A percentile compares a stretch with the other conserved stretches of the same genome.
Conservation (phyloP, 1,284 basidiomycete genomes). For the Inonotus hispidus region DNA sequence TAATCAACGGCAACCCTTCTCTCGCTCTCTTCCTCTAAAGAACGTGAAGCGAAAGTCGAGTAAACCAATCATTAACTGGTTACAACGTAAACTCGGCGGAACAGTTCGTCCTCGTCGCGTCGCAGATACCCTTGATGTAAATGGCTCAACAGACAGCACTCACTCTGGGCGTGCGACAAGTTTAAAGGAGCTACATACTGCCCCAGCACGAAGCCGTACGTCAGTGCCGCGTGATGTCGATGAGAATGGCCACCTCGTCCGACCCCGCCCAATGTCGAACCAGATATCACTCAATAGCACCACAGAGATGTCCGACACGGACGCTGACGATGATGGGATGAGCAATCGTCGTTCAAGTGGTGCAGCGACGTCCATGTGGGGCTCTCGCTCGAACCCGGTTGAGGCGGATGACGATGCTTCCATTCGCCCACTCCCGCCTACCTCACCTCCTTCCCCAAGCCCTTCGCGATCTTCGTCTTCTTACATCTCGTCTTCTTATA, state of each 20-base stretch:
- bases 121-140: slow-evolving; percentile 26
- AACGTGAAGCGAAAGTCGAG: slow-evolving; percentile 40
- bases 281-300: slow-evolving; percentile 63
- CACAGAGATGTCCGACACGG: slow-evolving; percentile 36
- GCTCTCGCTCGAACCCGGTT: slow-evolving; percentile 58
- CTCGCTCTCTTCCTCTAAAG: slow-evolving; percentile 5
- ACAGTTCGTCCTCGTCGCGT: slow-evolving; percentile 47
- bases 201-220: neutral
- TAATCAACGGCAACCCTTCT: slow-evolving; percentile 5
- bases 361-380: slow-evolving; percentile 63
- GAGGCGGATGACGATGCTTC: slow-evolving; percentile 91
- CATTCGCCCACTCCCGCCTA: slow-evolving; percentile 80
- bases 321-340: slow-evolving; percentile 39
- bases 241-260: slow-evolving; percentile 31
- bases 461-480: slow-evolving; percentile 76
- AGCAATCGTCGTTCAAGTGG: slow-evolving; percentile 50
- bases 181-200: slow-evolving; percentile 9
- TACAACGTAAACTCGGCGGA: slow-evolving; percentile 80
- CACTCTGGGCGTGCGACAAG: slow-evolving; percentile 4
- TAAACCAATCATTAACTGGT: slow-evolving; percentile 89
- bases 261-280: slow-evolving; percentile 37
- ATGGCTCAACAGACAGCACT: slow-evolving; percentile 4
- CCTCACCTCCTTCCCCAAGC: slow-evolving; percentile 76
- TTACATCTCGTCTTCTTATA: slow-evolving; percentile 69
- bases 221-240: slow-evolving; percentile 30